Evolutionary conservation across 2,329 filamentous ascomycete species (phyloP).

Genomic region (Aspergillus ochraceus): DNA sequence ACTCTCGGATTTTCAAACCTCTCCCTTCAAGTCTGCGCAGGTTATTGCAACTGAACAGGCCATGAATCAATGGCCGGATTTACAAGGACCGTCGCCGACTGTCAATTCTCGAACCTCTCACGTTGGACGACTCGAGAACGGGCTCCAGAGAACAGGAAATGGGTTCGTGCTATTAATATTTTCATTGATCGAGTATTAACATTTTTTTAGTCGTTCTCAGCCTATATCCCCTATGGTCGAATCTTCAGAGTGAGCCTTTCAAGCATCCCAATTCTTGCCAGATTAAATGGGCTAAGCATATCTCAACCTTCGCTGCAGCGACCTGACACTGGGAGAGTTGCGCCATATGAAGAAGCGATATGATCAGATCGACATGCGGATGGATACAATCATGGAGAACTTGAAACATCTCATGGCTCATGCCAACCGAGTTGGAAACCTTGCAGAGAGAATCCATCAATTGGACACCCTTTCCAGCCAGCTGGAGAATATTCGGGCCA

Average conservation of each 20-base stretch:
- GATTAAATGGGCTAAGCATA: neutral
- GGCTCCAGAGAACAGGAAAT: neutral
- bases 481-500: neutral
- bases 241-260: neutral
- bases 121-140: neutral
- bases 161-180: neutral
- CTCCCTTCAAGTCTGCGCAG: neutral
- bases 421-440: neutral
- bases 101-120: neutral
- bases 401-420: neutral
- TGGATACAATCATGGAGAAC: neutral
- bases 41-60: neutral
- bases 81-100: neutral
- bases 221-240: neutral
- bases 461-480: neutral
- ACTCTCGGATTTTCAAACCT: neutral
- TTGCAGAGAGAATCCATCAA: neutral
- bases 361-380: neutral
- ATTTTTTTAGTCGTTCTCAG: neutral
- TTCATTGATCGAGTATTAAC: neutral
- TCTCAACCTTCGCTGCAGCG: neutral
- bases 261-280: neutral
- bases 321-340: neutral
- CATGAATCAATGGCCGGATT: neutral
- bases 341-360: neutral